Evolutionary conservation across 176 grass and related monocot species (phyloP).

Genomic region (Rhynchospora tenuis): DNA sequence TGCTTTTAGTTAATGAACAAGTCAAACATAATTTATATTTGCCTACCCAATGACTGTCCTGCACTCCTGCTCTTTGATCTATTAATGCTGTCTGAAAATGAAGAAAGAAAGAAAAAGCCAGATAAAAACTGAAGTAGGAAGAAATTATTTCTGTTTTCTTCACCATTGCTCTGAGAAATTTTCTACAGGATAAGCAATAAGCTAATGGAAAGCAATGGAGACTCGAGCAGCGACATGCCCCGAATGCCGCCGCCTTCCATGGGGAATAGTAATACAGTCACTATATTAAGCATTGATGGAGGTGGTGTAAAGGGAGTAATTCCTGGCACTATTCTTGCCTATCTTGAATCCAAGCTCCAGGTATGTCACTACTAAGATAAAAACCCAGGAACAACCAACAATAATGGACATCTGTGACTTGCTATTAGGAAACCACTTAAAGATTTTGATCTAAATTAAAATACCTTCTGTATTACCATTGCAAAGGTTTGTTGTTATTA

Average conservation of each 20-base stretch:
- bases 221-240: background rate
- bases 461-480: background rate
- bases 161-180: too few species aligned
- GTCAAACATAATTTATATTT: background rate
- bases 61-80: background rate
- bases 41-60: background rate
- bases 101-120: background rate
- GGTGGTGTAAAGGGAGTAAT: constrained; percentile 69
- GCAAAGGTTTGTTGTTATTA: background rate
- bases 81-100: background rate
- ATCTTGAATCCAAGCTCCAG: constrained; percentile 57
- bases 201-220: background rate
- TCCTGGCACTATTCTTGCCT: constrained; percentile 47
- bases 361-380: constrained; percentile 16
- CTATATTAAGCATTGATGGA: constrained; percentile 66
- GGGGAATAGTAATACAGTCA: constrained; percentile 29
- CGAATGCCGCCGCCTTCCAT: constrained; percentile 23
- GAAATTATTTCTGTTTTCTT: background rate
- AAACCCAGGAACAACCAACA: too few species aligned
- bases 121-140: background rate
- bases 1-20: background rate
- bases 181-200: background rate
- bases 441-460: background rate
- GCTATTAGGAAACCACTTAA: too few species aligned
- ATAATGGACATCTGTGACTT: background rate